These are phyloP conservation scores for Phyllosticta citriasiana DNA, from an alignment of 2,329 filamentous ascomycete genomes.

Conservation along the genomic window DNA sequence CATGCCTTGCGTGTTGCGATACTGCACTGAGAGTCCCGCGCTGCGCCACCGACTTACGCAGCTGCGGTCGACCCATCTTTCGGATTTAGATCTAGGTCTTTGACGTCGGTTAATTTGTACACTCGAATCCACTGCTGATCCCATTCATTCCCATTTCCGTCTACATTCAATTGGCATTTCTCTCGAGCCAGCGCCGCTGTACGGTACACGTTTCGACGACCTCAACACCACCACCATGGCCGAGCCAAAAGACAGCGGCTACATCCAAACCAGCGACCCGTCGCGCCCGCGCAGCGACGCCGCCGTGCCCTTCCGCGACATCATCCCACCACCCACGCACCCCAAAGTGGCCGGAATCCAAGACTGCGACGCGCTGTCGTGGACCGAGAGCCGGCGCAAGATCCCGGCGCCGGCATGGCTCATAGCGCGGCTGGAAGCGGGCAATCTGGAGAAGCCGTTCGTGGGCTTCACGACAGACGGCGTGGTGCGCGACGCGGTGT, in stretches of 20 bases:
- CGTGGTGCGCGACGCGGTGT: slow-evolving; percentile 18
- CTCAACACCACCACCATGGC: neutral
- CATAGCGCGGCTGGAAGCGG: slow-evolving; percentile 28
- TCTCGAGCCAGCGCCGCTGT: too few species aligned
- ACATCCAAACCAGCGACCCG: slow-evolving; percentile 9
- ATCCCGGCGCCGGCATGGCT: slow-evolving; percentile 51
- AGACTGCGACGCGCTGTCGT: slow-evolving; percentile 7
- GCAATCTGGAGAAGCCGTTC: slow-evolving; percentile 50
- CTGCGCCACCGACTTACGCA: too few species aligned
- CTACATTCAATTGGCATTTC: neutral
- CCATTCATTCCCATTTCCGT: neutral
- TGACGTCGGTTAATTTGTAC: neutral
- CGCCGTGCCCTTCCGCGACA: slow-evolving; percentile 11
- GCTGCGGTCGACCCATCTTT: neutral
- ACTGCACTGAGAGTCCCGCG: too few species aligned
- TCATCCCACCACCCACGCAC: slow-evolving; percentile 10
- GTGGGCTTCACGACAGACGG: slow-evolving; percentile 62
- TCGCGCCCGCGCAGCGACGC: slow-evolving; percentile 7
- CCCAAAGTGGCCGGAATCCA: slow-evolving; percentile 11
- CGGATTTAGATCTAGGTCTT: neutral
- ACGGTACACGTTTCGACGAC: neutral
- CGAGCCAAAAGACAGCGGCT: slow-evolving; percentile 23
- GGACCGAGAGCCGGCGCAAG: slow-evolving; percentile 14
- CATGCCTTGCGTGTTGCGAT: neutral
- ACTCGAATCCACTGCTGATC: neutral